These are phyloP conservation scores for Emergomyces pasteurianus DNA, from an alignment of 2,329 filamentous ascomycete species.

Conservation along the genomic window DNA sequence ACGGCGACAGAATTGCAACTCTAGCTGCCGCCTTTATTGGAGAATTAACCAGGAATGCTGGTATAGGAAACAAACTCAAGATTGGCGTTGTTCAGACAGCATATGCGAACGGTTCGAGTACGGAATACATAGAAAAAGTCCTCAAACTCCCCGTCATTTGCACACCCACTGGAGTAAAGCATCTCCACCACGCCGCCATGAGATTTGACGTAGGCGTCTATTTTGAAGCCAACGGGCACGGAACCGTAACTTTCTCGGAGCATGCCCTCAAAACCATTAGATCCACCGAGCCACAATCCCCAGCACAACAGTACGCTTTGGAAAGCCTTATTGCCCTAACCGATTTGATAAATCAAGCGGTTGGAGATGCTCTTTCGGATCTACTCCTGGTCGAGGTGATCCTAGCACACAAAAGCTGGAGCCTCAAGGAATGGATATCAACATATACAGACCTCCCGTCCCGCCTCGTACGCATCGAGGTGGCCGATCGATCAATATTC, in stretches of 20 bases:
- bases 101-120: slow-evolving; percentile 93
- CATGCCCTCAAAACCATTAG: slow-evolving; percentile 68
- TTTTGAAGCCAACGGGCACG: slow-evolving; percentile 97
- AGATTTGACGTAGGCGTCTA: slow-evolving; percentile 95
- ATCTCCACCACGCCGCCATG: slow-evolving; percentile 91
- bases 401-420: slow-evolving; percentile 89
- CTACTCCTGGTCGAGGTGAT: slow-evolving; percentile 94
- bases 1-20: slow-evolving; percentile 93
- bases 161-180: slow-evolving; percentile 93
- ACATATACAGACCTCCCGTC: slow-evolving; percentile 94
- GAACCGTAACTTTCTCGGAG: slow-evolving; percentile 86
- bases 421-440: slow-evolving; percentile 76
- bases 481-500: slow-evolving; percentile 78
- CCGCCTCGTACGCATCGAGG: slow-evolving; percentile 84
- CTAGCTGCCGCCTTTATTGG: slow-evolving; percentile 88
- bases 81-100: slow-evolving; percentile 95
- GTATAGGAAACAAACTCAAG: slow-evolving; percentile 66
- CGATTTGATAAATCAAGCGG: slow-evolving; percentile 95
- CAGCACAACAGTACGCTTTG: slow-evolving; percentile 79
- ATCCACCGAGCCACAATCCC: slow-evolving; percentile 72
- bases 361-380: slow-evolving; percentile 90
- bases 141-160: slow-evolving; percentile 82
- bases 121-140: slow-evolving; percentile 78
- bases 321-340: slow-evolving; percentile 72
- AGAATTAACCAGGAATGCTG: slow-evolving; percentile 70